Evolutionary conservation across 768 basidiomycete genomes (phyloP).

Genomic region (Termitomyces sp.): DNA sequence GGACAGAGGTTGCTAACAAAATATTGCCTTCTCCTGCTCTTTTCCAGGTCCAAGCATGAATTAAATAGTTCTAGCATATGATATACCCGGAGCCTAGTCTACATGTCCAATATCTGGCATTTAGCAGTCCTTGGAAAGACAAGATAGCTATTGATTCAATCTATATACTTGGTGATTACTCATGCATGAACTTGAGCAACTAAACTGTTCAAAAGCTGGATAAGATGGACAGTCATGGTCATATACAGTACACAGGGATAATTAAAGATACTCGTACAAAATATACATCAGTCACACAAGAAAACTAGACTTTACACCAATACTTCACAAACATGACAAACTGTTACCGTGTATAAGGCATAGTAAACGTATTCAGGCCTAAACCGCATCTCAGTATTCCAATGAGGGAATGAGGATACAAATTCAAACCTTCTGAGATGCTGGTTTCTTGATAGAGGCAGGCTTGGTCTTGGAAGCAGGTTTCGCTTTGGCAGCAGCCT

Average conservation of each 20-base stretch:
- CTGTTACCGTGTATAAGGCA: neutral
- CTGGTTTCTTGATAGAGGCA: constrained; percentile 16
- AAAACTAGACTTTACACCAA: neutral
- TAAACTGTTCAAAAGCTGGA: neutral
- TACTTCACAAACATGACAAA: neutral
- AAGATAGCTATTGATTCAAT: neutral
- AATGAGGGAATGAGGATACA: neutral
- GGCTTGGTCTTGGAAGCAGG: constrained; percentile 25
- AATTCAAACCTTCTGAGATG: constrained; percentile 15
- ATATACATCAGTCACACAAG: neutral
- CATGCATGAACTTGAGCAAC: neutral
- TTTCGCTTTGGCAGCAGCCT: constrained; percentile 16
- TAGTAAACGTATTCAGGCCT: neutral
- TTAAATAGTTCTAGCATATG: neutral
- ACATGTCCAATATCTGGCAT: neutral
- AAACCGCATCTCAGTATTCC: neutral
- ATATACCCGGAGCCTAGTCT: neutral
- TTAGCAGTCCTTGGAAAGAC: neutral
- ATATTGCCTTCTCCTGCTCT: constrained; percentile 2
- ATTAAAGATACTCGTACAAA: neutral
- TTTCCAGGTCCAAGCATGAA: constrained; percentile 5
- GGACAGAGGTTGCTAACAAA: constrained; percentile 21
- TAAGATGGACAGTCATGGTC: neutral
- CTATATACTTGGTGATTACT: neutral
- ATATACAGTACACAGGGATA: neutral